Conservation (phyloP, 257 asterid species). For the Solanum microdontum region DNA sequence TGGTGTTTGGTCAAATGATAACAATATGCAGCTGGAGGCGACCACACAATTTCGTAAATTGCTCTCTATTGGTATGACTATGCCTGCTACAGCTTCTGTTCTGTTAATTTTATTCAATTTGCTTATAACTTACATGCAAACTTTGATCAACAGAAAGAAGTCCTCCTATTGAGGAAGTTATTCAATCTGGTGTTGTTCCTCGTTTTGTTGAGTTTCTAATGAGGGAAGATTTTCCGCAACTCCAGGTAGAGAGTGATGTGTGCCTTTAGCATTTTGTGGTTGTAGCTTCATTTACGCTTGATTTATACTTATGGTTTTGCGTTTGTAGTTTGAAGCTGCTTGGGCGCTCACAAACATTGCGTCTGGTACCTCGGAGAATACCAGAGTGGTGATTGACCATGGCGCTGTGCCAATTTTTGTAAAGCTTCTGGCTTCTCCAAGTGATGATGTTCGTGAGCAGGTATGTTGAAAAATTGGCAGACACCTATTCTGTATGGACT, state of each 20-base stretch:
- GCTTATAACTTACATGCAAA: not conserved
- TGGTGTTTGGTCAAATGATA: conserved; percentile 61
- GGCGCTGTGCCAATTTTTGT: conserved; percentile 82
- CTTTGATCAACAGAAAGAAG: conserved; percentile 46
- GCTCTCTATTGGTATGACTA: conserved; percentile 63
- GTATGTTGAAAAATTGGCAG: conserved; percentile 13
- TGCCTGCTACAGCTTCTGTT: not conserved
- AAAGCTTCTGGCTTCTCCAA: conserved; percentile 74
- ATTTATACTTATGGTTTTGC: not conserved
- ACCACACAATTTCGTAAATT: conserved; percentile 71
- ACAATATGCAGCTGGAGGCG: conserved; percentile 69
- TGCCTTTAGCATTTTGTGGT: not conserved
- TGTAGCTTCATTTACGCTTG: not conserved
- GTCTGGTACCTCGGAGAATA: conserved; percentile 88
- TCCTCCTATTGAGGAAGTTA: conserved; percentile 94
- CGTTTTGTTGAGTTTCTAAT: conserved; percentile 80
- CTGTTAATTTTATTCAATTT: not conserved
- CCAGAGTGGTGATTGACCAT: conserved; percentile 81
- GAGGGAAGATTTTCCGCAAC: conserved; percentile 74
- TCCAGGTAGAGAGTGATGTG: conserved; percentile 46
- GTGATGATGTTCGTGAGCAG: conserved; percentile 97
- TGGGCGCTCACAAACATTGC: conserved; percentile 99
- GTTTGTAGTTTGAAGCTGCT: conserved; percentile 77
- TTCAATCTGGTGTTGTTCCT: conserved; percentile 88
- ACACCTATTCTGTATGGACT: not conserved